Percentiles rank a stretch among this genome's conserved stretches.
Evolutionary conservation across 495 filamentous ascomycete genomes (phyloP).

Genomic region (Annulohypoxylon maeteangense): DNA sequence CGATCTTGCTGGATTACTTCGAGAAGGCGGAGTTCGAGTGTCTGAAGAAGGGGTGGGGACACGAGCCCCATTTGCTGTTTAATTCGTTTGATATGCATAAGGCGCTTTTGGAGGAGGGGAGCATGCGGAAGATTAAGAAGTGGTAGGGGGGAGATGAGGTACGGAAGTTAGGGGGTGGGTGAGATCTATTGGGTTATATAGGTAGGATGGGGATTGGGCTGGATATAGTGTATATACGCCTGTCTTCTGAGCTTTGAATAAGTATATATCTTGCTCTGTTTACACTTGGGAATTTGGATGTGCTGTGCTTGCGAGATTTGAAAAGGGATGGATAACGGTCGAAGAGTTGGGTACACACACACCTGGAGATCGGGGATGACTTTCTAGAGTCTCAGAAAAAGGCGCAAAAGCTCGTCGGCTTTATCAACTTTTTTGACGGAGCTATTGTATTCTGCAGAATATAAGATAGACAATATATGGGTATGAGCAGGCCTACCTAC

Average conservation of each 20-base stretch:
- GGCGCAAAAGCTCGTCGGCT: too few species aligned
- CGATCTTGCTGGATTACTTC: constrained; percentile 85
- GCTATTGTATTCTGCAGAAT: too few species aligned
- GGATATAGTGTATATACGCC: neutral
- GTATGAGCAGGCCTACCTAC: too few species aligned
- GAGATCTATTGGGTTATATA: neutral
- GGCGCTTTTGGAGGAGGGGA: constrained; percentile 80
- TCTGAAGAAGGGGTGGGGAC: constrained; percentile 86
- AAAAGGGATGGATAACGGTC: too few species aligned
- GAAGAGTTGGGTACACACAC: too few species aligned
- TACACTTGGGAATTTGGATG: neutral
- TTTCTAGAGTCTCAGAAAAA: too few species aligned
- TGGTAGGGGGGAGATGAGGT: constrained; percentile 54
- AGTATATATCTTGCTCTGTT: constrained; percentile 1
- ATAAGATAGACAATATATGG: too few species aligned
- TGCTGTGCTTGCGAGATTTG: neutral
- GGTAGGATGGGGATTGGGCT: neutral
- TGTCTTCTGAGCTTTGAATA: neutral
- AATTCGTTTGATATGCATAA: constrained; percentile 91
- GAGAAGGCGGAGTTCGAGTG: constrained; percentile 90
- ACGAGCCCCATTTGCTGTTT: constrained; percentile 87
- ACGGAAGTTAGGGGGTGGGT: neutral
- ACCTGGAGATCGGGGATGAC: too few species aligned
- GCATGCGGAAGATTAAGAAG: constrained; percentile 77
- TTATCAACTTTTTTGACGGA: too few species aligned